Evolutionary conservation across 352 stramenopile species (phyloP), one percentile per base, ranked within the genome.

Genomic region (Salisapilia sapeloensis): DNA sequence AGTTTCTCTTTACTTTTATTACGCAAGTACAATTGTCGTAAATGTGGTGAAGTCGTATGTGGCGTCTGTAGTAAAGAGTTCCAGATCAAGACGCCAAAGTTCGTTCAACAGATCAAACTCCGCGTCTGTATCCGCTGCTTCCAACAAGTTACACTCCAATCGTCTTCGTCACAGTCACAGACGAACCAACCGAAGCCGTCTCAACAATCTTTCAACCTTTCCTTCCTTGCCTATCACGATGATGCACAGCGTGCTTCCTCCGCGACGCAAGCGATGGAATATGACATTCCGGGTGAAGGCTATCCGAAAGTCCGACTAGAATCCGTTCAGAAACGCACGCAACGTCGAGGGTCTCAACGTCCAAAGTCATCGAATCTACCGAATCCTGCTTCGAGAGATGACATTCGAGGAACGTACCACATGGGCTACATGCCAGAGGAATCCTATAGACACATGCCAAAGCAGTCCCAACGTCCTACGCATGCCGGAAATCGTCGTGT

Each of bases 91-190:
- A 67, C 51, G 58, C 59, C 48, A 55, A 76, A 50, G 57, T 77
- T 56, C 34, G 46, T 35, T 38, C 57, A 72, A 34, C 58, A 67
- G 7, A 56, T 76, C 34, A 85, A 85, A 42, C 46, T 91, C 9
- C 71, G 75, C 17, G 81, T 91, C 20, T 91, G 75, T 38, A 74
- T 87, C 58, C 70, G 75, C 39, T 91, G 75, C 47, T 91, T 80
- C 44, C 61, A 85, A 30, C 21, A 56, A 26, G 75, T 91, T 39
- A 81, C 74, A 17, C 64, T 67, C n/a, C 67, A 56, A 4, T 48
- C 59, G 6, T 69, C 79, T 42, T 42, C 54, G 4, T 48, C 55
- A 25, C 54, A 57, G 14, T 53, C 61, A 1, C 40, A 81, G 7
- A 42, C 66, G 6, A 56, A 81, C 35, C 48, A 51, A 13, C 56